Evolutionary conservation across 106 monocot species (phyloP), one percentile per base, ranked within the genome.

Genomic region (Vanilla planifolia): DNA sequence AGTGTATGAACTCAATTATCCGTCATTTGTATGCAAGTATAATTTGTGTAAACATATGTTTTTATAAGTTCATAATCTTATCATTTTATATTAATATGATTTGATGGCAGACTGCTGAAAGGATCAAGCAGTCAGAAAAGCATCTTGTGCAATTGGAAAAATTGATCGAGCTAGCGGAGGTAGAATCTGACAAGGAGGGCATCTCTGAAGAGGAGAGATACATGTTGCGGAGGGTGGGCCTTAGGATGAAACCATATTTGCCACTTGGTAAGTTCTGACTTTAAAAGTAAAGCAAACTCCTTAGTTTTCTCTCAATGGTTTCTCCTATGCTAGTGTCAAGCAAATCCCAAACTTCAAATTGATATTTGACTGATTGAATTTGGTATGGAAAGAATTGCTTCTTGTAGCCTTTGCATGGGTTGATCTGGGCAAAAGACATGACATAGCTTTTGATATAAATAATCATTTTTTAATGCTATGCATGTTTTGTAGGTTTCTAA

Each of bases 191-290:
- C 69, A 98, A 62, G 53, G 98, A 92, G 72, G 71, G 70, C 22
- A 92, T 98, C 50, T 77, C 79, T 72, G 70, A 98, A 71, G 98
- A 98, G 66, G 98, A 98, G 73, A 88, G 87, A 73, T 88, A 82
- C 69, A 98, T 98, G 98, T 67, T 98, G 33, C 75, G 88, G 58
- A 92, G 85, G 70, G 69, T 98, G 60, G 98, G 98, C 19, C 42
- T 98, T 61, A 82, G 84, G 60, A 98, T 91, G 98, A 78, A 92
- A 44, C 67, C 87, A 42, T 98, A 85, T 75, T 61, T 98, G 51
- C 65, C 88, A 9, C 68, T 98, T 62, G 98, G 98, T 92, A 43
- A 91, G 79, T 57, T 35, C 1, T 57, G 20, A 1, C 22, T 53
- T 53, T 21, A 48, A 48, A 48, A 48, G 21, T 19, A 5, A 50